A percentile compares a stretch with the other conserved stretches of the same genome.
phyloP scores from a whole-genome alignment of 306 rosid species.

The Acacia acuminata region DNA sequence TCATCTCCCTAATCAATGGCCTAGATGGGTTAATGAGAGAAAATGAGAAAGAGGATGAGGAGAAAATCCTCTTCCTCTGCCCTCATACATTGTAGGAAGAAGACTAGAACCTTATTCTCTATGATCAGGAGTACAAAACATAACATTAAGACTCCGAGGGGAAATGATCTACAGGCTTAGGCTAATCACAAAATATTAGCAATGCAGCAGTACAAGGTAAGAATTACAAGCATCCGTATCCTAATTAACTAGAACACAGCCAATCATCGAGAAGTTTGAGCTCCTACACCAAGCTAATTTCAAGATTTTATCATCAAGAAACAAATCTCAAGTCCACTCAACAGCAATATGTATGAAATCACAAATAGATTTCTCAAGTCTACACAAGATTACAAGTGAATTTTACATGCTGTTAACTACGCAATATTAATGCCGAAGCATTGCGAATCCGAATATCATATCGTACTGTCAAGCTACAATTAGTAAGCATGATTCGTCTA shows the following conservation, averaged over 20 bases:
- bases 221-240: neutral
- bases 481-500: too few relatives aligned
- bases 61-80: too few relatives aligned
- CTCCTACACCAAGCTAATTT: neutral
- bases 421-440: neutral
- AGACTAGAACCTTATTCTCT: neutral
- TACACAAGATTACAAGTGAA: neutral
- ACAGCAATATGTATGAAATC: neutral
- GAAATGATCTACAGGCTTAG: neutral
- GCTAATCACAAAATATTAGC: neutral
- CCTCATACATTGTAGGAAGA: neutral
- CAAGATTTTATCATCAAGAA: neutral
- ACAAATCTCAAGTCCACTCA: neutral
- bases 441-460: neutral
- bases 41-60: too few relatives aligned
- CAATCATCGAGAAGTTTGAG: too few relatives aligned
- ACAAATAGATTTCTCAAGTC: neutral
- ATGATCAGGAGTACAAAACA: neutral
- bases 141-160: neutral
- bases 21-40: too few relatives aligned
- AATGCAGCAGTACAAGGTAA: neutral
- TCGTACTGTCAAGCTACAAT: neutral
- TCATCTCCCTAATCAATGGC: too few relatives aligned
- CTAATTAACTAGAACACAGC: neutral
- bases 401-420: neutral